Base-by-base conservation (phyloP, 1,284 basidiomycete genomes). In the Cryptococcus hybrid region DNA sequence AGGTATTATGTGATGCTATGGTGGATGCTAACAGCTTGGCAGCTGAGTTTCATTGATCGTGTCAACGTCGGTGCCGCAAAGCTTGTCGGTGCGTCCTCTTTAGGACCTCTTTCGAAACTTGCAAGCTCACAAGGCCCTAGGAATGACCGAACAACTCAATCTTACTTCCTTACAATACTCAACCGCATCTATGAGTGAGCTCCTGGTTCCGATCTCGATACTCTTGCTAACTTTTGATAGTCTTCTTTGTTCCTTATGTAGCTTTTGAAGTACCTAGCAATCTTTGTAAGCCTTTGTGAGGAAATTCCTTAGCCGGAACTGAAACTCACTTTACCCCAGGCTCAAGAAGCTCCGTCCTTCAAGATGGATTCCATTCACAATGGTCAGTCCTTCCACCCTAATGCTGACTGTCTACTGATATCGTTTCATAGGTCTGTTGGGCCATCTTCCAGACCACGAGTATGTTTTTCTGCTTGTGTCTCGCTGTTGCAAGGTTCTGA, bases 191-290 rank as follows among this genome's bases (percentile, higher is more conserved):
- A 75, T 75, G 72, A 74, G 70, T 73, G 51, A 61, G 66, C 47
- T 4, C 47, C 11, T 55, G 18, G 46, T 18, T 18, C 18, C 2
- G 18, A 18, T 18, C 18, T 18, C 18, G 18, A 18, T 18, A 18
- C 18, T 18, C 18, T 18, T 18, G 43, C 13, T 44, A 13, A 44
- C 43, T 9, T 18, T 18, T 18, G 3, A 9, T 57, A 71, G 68
- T 75, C 61, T 75, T 77, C 69, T 74, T 76, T 63, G 74, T 75
- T 54, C 68, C 70, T 38, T 80, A 79, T 57, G 78, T 79, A 51
- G 69, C 72, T 7, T 76, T 80, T 52, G 80, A 81, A 60, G 73
- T 80, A 7, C 77, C 76, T 0, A 73, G 69, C 51, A 77, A 82
- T 30, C 46, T 47, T 30, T 47, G 7, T 42, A 42, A 9, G 40